Base-by-base conservation (phyloP, 768 basidiomycete genomes). In the Dendrothele bispora region DNA sequence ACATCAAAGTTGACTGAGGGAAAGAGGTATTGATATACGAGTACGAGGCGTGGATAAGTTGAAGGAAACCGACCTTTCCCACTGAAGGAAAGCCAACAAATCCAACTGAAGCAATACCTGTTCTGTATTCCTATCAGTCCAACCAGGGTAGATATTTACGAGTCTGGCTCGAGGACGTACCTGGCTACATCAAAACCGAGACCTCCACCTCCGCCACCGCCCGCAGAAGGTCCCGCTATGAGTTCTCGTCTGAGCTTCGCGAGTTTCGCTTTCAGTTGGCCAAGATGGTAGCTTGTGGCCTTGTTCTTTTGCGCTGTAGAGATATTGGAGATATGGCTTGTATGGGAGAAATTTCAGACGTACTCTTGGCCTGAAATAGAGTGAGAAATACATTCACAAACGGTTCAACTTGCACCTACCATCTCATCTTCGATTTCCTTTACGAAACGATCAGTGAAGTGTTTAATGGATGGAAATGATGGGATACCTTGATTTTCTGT, bases 361-460 rank as follows among this genome's bases (percentile, higher is more conserved):
- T 77, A 91, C 88, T 94, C 80, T 80, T 92, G 64, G 86, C 80
- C 88, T 92, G 64, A 48, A 55, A 51, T n/a, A 47, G 25, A 55
- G 27, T 30, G 4, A 40, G 48, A 48, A 47, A 50, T n/a, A 42
- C 26, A 26, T 34, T 27, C 27, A 39, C 47, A 30, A 43, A 44
- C 35, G 17, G 30, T 50, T 39, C 38, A 48, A 51, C 52, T 40
- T 48, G 22, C 24, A 67, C 81, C 73, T 62, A 88, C 91, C 94
- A 94, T 94, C 70, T 94, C 92, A 90, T 92, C 91, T 80, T 95
- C 92, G 66, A 95, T 82, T 83, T 92, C 91, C 88, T 91, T 51
- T 18, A 24, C 37, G 27, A 50, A 7, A n/a, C n/a, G n/a, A n/a
- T n/a, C n/a, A n/a, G n/a, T n/a, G n/a, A n/a, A n/a, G n/a, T n/a